phyloP scores from a whole-genome alignment of 345 rosid genomes.

The Pelargonium nanum region DNA sequence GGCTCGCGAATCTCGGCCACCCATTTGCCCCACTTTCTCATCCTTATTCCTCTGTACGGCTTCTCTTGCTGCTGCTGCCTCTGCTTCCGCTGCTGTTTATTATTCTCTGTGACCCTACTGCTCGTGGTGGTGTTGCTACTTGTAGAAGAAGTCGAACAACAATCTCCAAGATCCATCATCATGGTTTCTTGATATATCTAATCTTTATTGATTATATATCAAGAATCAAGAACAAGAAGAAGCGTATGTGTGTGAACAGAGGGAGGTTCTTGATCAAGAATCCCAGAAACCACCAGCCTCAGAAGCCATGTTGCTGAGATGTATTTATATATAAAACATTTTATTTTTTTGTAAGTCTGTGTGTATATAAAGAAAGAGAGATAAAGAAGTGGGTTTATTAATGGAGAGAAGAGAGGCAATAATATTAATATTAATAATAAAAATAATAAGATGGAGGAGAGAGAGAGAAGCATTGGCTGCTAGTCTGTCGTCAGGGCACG shows the following conservation, averaged over 20 bases:
- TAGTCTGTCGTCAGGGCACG: slow-evolving; percentile 32
- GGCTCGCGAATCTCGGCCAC: slow-evolving; percentile 46
- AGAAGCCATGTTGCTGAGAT: not conserved
- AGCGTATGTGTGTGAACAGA: not conserved
- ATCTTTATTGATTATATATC: too few species aligned
- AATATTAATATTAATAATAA: too few species aligned
- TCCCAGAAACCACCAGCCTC: too few species aligned
- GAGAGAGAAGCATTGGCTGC: slow-evolving; percentile 37
- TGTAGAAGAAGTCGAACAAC: too few species aligned
- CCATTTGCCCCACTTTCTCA: slow-evolving; percentile 55
- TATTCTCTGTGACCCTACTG: not conserved
- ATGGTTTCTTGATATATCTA: too few species aligned
- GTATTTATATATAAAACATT: not conserved
- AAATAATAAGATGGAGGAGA: too few species aligned
- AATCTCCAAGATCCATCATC: not conserved
- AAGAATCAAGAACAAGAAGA: too few species aligned
- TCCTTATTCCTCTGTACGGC: slow-evolving; percentile 38
- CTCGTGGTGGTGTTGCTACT: too few species aligned
- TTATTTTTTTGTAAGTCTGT: too few species aligned
- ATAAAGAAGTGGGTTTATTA: not conserved
- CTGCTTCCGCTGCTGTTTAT: slow-evolving; percentile 11
- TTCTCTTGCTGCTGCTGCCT: slow-evolving; percentile 14
- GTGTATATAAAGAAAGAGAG: too few species aligned
- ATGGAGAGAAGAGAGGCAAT: not conserved
- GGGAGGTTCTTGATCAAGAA: too few species aligned